Conservation (phyloP, 176 grass and related monocot genomes). For the Oryza glumipatula region DNA sequence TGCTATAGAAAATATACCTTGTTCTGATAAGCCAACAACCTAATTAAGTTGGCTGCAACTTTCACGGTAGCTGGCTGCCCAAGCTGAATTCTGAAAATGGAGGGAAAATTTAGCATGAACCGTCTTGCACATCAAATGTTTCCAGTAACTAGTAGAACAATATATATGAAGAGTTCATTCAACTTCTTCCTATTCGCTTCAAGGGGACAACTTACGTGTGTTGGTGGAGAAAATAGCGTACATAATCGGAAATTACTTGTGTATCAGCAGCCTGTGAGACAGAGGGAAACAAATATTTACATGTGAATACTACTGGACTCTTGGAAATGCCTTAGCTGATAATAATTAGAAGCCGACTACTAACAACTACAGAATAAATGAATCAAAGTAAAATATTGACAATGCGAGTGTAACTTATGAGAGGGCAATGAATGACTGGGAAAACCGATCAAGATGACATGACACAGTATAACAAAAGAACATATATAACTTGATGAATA, state of each 20-base stretch:
- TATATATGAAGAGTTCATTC: neutral
- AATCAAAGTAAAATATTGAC: neutral
- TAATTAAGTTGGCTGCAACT: constrained; percentile 89
- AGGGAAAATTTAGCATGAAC: constrained; percentile 20
- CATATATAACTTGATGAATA: neutral
- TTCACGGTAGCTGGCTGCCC: constrained; percentile 93
- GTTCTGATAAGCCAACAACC: constrained; percentile 93
- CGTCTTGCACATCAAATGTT: constrained; percentile 26
- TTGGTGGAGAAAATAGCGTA: constrained; percentile 94
- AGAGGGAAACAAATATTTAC: constrained; percentile 6
- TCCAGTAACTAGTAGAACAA: neutral
- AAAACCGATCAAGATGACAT: neutral
- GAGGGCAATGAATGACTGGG: neutral
- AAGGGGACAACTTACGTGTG: constrained; percentile 72
- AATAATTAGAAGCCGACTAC: neutral
- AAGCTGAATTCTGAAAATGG: constrained; percentile 76
- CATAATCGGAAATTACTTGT: constrained; percentile 94
- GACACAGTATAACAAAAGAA: neutral
- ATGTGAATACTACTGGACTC: too few relatives aligned
- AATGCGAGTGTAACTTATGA: neutral
- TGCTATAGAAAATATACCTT: constrained; percentile 58
- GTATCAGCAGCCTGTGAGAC: constrained; percentile 81
- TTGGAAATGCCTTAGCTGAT: neutral
- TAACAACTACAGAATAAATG: neutral
- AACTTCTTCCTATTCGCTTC: neutral